Evolutionary conservation across 306 rosid genomes (phyloP), one percentile per base, ranked within the genome.

Genomic region (Inga leiocalycina): DNA sequence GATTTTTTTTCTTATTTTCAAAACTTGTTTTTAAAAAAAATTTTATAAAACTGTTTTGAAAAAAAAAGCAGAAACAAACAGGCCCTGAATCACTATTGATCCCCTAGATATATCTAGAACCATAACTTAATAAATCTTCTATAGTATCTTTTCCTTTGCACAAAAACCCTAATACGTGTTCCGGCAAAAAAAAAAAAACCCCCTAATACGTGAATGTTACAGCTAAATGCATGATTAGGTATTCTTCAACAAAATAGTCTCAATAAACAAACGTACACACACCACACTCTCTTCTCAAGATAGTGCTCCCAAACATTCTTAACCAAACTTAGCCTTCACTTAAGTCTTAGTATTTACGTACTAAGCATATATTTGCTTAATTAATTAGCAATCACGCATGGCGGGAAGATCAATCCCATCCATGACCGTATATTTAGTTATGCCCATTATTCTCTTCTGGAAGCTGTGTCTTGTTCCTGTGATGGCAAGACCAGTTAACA

Each of bases 401-500:
- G 65, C 65, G 8, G 77, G 66, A 39, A 75, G 30, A 74, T 49
- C 54, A 49, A 62, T 44, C 85, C 74, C 39, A 61, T 77, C 75
- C 51, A 22, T 41, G 39, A 32, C 75, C 83, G 24, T 77, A 13
- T 44, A 35, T 35, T 67, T 67, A 15, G 13, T 46, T 32, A 22
- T 46, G 13, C 39, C 37, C 45, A 30, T 78, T 73, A 5, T 66
- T 67, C 30, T 27, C 30, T 27, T 27, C 30, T 27, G 30, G 30
- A 27, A 27, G 30, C 30, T 27, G 30, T 27, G 30, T 27, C 30
- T 27, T 27, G 30, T 11, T 12, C 44, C 32, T 67, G 78, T 72
- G 75, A 57, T 44, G 56, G 81, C 83, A 22, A 51, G 89, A 32
- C 71, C 81, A 49, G 32, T 80, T 35, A 77, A 72, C 57, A 51